Evolutionary conservation across 2,329 filamentous ascomycete genomes (phyloP).

Genomic region (Boeremia lycopersici): DNA sequence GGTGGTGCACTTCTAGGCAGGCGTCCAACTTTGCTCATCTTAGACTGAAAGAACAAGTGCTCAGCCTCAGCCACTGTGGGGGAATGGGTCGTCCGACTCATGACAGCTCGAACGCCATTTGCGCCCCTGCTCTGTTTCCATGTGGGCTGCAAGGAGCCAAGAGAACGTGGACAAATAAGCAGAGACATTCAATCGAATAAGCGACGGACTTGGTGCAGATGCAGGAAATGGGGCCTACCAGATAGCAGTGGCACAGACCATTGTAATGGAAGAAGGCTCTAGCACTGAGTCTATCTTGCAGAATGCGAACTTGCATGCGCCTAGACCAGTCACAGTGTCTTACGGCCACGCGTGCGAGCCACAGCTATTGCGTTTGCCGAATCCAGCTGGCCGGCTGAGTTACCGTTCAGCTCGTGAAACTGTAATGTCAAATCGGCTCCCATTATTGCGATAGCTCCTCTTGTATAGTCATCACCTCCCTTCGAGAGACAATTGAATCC

Average conservation of each 20-base stretch:
- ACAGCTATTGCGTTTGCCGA: constrained; percentile 24
- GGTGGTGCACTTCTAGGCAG: constrained; percentile 27
- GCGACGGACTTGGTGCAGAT: constrained; percentile 21
- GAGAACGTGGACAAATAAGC: constrained; percentile 25
- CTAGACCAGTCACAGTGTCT: constrained; percentile 20
- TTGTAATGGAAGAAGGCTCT: constrained; percentile 6
- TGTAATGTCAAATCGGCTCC: constrained; percentile 12
- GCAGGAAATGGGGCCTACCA: constrained; percentile 17
- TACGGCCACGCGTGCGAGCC: constrained; percentile 27
- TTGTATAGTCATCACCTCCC: background rate
- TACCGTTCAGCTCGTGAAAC: constrained; percentile 31
- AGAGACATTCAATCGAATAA: background rate
- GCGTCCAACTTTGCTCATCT: constrained; percentile 31
- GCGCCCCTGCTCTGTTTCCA: constrained; percentile 15
- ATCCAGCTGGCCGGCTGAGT: constrained; percentile 28
- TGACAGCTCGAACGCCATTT: constrained; percentile 21
- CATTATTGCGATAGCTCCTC: constrained; percentile 3
- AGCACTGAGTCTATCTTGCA: constrained; percentile 15
- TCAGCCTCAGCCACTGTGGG: constrained; percentile 40
- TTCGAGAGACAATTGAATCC: background rate
- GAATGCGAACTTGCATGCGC: constrained; percentile 19
- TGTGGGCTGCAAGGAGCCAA: constrained; percentile 10
- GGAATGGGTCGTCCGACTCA: constrained; percentile 23
- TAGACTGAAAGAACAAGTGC: constrained; percentile 23
- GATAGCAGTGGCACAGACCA: constrained; percentile 35